phyloP scores from a whole-genome alignment of 441 rosid species.

The Bocquillonia castaneifolia region DNA sequence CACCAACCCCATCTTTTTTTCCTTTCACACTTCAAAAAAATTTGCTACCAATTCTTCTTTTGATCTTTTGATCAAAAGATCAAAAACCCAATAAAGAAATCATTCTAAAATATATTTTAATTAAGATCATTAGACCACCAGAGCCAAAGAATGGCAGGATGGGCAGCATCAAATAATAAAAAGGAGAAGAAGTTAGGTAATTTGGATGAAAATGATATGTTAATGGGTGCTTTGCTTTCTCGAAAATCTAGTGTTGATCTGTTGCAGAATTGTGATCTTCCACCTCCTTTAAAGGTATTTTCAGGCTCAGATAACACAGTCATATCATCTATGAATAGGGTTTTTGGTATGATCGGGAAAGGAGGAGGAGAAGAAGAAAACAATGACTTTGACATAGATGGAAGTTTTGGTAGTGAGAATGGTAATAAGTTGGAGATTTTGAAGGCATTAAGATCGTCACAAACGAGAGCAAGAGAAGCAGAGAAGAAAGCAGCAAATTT shows the following conservation, averaged over 20 bases:
- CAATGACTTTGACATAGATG: background rate
- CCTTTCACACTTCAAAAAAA: conserved; percentile 19
- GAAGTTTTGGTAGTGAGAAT: conserved; percentile 8
- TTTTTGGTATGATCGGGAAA: conserved; percentile 17
- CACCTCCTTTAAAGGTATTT: conserved; percentile 52
- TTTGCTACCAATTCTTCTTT: background rate
- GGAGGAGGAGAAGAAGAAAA: conserved; percentile 7
- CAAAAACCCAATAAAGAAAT: background rate
- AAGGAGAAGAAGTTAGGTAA: conserved; percentile 15
- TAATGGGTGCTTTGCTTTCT: conserved; percentile 30
- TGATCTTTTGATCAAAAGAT: background rate
- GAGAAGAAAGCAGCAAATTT: conserved; percentile 43
- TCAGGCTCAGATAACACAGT: conserved; percentile 30
- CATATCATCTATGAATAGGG: conserved; percentile 28
- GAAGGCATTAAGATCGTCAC: conserved; percentile 58
- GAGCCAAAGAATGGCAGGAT: conserved; percentile 23
- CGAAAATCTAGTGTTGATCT: conserved; percentile 31
- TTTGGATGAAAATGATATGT: conserved; percentile 22
- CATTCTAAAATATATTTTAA: background rate
- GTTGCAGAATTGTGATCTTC: conserved; percentile 61
- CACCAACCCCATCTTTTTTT: conserved; percentile 18
- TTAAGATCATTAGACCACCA: background rate
- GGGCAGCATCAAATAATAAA: conserved; percentile 25
- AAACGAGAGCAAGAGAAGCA: conserved; percentile 64
- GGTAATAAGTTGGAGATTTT: conserved; percentile 42